Base-by-base conservation (phyloP, 2,329 filamentous ascomycete genomes). In the Fusarium decemcellulare region DNA sequence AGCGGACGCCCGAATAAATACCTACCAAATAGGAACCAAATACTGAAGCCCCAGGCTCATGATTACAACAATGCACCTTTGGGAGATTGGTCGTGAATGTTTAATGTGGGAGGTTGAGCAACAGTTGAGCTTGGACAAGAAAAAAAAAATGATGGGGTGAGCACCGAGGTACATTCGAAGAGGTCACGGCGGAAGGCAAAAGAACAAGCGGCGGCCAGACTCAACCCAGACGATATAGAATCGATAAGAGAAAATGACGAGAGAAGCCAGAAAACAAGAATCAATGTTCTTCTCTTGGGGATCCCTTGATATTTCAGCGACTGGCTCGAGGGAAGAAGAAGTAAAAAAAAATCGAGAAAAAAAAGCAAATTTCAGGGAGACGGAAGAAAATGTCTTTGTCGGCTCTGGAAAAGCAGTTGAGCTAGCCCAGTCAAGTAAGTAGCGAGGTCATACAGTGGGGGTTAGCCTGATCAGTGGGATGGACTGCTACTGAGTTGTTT, bases 1-100 rank as follows among this genome's bases (percentile, higher is more conserved):
- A 91, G 89, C 84, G 84, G 83, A 85, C 83, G 79, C 82, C 81
- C 77, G 70, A 79, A 80, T 76, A 79, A 78, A 80, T 80, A 77
- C 72, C 68, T 70, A 75, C 64, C 66, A 74, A 77, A 78, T 77
- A 74, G 72, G 78, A 76, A 68, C 70, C 61, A 72, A 71, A 66
- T 54, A 68, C 67, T 73, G 65, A 72, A 70, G 43, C 54, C 56
- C 67, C 43, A 47, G 44, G 48, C 10, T n/a, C 36, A 51, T 64
- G 58, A 64, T 59, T 52, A 51, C 32, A 48, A 57, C 39, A 44
- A 61, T 64, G 60, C 39, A 56, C 46, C 52, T 61, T 39, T 48
- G 44, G 18, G 44, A 37, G 16, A 40, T 37, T 55, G 39, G 8
- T 5, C 23, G 39, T n/a, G 32, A 6, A 51, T 12, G 18, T 23